Base-by-base conservation (phyloP, 169 alveolate species). In the Blepharisma undulans region DNA sequence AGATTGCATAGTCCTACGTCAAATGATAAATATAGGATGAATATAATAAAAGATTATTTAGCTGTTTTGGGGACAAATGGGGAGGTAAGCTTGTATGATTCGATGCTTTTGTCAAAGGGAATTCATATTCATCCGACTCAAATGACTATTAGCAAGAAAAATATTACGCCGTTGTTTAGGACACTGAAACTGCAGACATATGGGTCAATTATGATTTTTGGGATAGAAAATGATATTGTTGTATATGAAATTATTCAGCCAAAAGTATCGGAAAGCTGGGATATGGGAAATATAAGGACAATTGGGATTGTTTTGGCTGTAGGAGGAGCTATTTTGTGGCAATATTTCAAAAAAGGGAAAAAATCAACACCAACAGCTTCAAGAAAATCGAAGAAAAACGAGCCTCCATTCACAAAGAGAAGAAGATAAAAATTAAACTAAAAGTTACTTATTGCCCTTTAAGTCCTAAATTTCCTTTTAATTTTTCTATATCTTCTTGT, bases 271-370 rank as follows among this genome's bases (percentile, higher is more conserved):
- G 80, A 29, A 29, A 29, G 80, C 29, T 74, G 29, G 29, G 80
- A 74, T 22, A 74, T 74, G 80, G 80, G 80, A 4, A 74, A 29
- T 74, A 74, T 74, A 1, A 22, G 80, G 33, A 60, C 60, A 36
- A 32, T 34, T 82, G 60, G 89, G 34, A 34, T 82, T 34, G 76
- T 82, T 34, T 36, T 82, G 16, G 89, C 89, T 30, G 48, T 82
- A 36, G 84, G 84, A 82, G 89, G 89, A n/a, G 74, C 78, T 4
- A 36, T 82, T 2, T 60, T 82, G 74, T 82, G 89, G 89, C 89
- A 82, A 8, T 34, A 48, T 34, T 82, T 48, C 89, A 82, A 33
- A 59, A 59, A 59, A 10, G 77, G 33, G 16, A 29, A 74, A 6
- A 48, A 5, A 48, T 18, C 66, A 48, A 48, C 66, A 2, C 66